phyloP scores from a whole-genome alignment of 1,284 basidiomycete species.

The Polyporus tsugae region DNA sequence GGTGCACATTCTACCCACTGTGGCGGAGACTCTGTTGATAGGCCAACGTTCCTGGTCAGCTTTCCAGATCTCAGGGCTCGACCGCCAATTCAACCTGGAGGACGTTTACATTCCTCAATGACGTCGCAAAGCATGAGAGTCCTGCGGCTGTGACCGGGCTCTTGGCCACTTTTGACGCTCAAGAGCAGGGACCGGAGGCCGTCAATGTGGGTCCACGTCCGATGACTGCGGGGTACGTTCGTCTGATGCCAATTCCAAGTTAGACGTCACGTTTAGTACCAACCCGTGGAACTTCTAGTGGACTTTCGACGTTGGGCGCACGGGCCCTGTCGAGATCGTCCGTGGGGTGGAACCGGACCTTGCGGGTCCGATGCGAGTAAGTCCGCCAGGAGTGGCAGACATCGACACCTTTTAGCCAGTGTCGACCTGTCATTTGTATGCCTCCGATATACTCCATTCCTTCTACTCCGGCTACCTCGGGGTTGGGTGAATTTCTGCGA shows the following conservation, averaged over 20 bases:
- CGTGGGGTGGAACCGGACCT: not conserved
- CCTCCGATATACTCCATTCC: not conserved
- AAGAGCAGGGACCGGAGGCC: not conserved
- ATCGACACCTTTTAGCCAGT: not conserved
- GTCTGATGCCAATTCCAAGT: not conserved
- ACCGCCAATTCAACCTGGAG: not conserved
- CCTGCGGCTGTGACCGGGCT: not conserved
- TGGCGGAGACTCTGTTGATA: not conserved
- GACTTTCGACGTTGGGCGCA: not conserved
- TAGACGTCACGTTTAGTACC: not conserved
- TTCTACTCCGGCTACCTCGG: not conserved
- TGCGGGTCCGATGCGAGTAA: not conserved
- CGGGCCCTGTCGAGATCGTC: not conserved
- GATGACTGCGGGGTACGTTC: slow-evolving; percentile 3
- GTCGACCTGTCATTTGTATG: not conserved
- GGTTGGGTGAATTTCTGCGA: not conserved
- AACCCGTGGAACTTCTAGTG: not conserved
- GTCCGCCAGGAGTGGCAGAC: not conserved
- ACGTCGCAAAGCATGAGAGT: not conserved
- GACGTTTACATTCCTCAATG: not conserved
- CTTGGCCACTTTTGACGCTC: not conserved
- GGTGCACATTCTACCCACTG: not conserved
- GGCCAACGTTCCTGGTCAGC: not conserved
- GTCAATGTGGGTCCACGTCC: not conserved
- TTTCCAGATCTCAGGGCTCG: not conserved